Evolutionary conservation across 1,284 basidiomycete genomes (phyloP), one percentile per base, ranked within the genome.

Genomic region (Pyrrhoderma noxium): DNA sequence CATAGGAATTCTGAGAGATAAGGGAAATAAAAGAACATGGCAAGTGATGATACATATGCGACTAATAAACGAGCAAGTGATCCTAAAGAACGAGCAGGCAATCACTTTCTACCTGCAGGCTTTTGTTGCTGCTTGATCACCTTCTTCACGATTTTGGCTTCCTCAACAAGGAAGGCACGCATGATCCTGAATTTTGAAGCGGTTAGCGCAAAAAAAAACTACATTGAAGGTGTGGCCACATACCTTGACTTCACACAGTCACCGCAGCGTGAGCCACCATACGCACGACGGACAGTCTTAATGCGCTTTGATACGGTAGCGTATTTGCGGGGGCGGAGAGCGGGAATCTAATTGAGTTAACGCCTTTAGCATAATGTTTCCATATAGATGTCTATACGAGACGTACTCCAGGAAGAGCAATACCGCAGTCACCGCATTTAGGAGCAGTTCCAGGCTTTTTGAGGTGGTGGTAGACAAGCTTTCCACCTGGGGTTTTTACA

Each of bases 131-230:
- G 87, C 81, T 97, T 97, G 79, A 98, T 92, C 60, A 99, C 94
- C 74, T 84, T 89, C 87, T 99, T 99, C 68, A 99, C 95, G 63
- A 99, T 98, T 82, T 98, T 99, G 46, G 95, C 95, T 79, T 99
- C 94, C 79, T 99, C 96, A 53, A 99, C 91, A 58, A 99, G 75
- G 85, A 99, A 99, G 58, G 96, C 94, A 56, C 96, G 91, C 65
- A 99, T 87, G 65, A 99, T 94, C 62, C 95, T 95, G n/a, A 35
- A 49, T 25, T 37, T 21, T 49, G 37, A 53, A 34, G 14, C 27
- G 16, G 34, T 19, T 23, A 45, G 21, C 47, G 45, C 36, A 40
- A 37, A 42, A 18, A 8, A 45, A 31, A 11, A 31, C 27, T 11
- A 31, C 27, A 11, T 23, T 40, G 23, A 35, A 11, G 35, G n/a